These are phyloP conservation scores for Linum trigynum DNA, from an alignment of 345 rosid genomes.

Conservation along the genomic window DNA sequence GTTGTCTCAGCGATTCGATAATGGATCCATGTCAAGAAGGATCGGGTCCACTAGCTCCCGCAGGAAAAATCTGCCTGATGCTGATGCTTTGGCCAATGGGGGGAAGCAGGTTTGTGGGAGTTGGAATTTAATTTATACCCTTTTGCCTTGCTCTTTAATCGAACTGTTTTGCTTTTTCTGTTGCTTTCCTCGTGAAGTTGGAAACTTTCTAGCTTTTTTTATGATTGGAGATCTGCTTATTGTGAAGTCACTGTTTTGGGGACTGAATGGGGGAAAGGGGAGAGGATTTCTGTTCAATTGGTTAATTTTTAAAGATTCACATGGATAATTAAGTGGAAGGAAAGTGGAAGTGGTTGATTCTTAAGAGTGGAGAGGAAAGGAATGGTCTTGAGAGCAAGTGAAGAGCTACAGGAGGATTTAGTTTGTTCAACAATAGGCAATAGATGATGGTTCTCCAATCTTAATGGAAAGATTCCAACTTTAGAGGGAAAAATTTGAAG, in stretches of 20 bases:
- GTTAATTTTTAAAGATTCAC: not conserved
- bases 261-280: not conserved
- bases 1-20: slow-evolving; percentile 77
- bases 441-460: no score
- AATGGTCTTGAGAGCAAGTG: no score
- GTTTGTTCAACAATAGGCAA: no score
- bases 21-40: slow-evolving; percentile 92
- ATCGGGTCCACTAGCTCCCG: slow-evolving; percentile 74
- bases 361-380: not conserved
- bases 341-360: not conserved
- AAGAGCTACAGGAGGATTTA: no score
- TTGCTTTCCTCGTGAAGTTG: not conserved
- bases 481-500: not conserved
- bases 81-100: slow-evolving; percentile 63
- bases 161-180: not conserved
- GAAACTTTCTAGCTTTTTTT: not conserved
- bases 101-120: slow-evolving; percentile 41
- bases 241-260: not conserved
- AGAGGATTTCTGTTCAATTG: not conserved
- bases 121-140: not conserved
- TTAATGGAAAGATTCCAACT: no score
- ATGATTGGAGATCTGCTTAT: not conserved
- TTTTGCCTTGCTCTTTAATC: not conserved
- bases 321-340: not conserved
- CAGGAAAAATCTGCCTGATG: slow-evolving; percentile 49